phyloP scores from a whole-genome alignment of 495 filamentous ascomycete species.

The Annulohypoxylon stygium region DNA sequence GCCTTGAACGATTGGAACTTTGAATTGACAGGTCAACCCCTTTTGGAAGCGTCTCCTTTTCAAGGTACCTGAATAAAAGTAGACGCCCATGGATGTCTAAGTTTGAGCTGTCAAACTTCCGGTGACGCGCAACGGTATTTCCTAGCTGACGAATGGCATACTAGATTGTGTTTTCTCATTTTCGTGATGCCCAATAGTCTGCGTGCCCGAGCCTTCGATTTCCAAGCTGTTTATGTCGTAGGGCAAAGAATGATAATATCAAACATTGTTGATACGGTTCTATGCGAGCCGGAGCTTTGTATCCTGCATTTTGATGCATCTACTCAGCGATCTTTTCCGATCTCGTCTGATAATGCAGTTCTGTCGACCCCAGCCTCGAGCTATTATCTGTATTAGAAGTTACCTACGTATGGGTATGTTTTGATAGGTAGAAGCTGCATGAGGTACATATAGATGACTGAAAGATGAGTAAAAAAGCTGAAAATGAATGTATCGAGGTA shows the following conservation, averaged over 20 bases:
- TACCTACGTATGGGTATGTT: slow-evolving; percentile 10
- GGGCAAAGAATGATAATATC: slow-evolving; percentile 17
- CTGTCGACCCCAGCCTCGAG: slow-evolving; percentile 8
- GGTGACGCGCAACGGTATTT: slow-evolving; percentile 33
- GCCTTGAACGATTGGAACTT: slow-evolving; percentile 14
- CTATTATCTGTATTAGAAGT: background rate
- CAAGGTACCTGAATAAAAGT: background rate
- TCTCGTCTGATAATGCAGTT: slow-evolving; percentile 26
- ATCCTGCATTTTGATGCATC: slow-evolving; percentile 34
- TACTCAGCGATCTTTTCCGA: slow-evolving; percentile 39
- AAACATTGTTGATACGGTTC: slow-evolving; percentile 30
- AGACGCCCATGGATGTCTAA: background rate
- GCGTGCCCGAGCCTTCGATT: slow-evolving; percentile 25
- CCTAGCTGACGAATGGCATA: slow-evolving; percentile 21
- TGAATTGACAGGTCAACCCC: slow-evolving; percentile 30
- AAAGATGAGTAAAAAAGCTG: slow-evolving; percentile 11
- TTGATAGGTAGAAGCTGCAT: slow-evolving; percentile 16
- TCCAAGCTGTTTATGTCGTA: slow-evolving; percentile 11
- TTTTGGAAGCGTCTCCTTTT: slow-evolving; percentile 20
- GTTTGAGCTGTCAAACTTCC: slow-evolving; percentile 16
- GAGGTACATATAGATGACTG: background rate
- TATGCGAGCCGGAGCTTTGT: slow-evolving; percentile 33
- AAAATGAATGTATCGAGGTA: background rate
- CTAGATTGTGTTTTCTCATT: slow-evolving; percentile 18
- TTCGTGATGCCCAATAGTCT: slow-evolving; percentile 44